These are phyloP conservation scores for Phlebiopsis flavidoalba DNA, from an alignment of 768 basidiomycete species.

Conservation along the genomic window DNA sequence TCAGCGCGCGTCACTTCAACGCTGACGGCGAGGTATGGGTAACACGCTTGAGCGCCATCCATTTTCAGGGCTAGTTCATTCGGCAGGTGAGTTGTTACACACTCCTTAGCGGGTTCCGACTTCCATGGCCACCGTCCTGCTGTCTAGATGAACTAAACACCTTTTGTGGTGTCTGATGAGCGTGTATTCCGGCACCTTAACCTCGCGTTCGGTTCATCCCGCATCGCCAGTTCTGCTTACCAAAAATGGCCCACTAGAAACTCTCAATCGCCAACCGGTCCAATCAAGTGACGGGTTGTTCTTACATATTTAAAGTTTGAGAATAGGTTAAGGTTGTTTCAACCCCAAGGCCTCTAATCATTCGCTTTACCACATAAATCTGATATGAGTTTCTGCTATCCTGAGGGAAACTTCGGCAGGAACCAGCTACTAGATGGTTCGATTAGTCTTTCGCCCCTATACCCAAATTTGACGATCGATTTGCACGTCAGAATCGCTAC, in stretches of 20 bases:
- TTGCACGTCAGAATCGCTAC: constrained; percentile 96
- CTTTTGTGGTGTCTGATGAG: constrained; percentile 83
- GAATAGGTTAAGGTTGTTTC: constrained; percentile 86
- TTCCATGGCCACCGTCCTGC: constrained; percentile 86
- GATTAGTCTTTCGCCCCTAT: constrained; percentile 97
- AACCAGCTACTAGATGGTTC: constrained; percentile 93
- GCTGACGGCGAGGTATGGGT: constrained; percentile 80
- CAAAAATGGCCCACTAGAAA: constrained; percentile 72
- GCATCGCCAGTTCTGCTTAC: constrained; percentile 70
- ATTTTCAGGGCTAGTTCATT: constrained; percentile 90
- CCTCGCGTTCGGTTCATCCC: constrained; percentile 66
- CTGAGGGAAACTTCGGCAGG: constrained; percentile 86
- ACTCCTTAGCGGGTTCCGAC: constrained; percentile 83
- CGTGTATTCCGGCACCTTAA: constrained; percentile 81
- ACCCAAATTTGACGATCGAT: constrained; percentile 94
- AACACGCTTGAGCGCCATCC: constrained; percentile 85
- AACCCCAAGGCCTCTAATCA: constrained; percentile 89
- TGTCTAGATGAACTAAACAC: constrained; percentile 87
- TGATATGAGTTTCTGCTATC: constrained; percentile 60
- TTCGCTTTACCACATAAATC: constrained; percentile 71
- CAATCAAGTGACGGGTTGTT: constrained; percentile 46
- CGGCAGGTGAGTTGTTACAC: constrained; percentile 88
- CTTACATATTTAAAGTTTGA: constrained; percentile 67
- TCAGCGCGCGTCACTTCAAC: constrained; percentile 65
- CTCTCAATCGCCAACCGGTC: constrained; percentile 54